These are phyloP conservation scores for Pyracantha coccinea DNA, from an alignment of 331 rosid species.

Conservation along the genomic window DNA sequence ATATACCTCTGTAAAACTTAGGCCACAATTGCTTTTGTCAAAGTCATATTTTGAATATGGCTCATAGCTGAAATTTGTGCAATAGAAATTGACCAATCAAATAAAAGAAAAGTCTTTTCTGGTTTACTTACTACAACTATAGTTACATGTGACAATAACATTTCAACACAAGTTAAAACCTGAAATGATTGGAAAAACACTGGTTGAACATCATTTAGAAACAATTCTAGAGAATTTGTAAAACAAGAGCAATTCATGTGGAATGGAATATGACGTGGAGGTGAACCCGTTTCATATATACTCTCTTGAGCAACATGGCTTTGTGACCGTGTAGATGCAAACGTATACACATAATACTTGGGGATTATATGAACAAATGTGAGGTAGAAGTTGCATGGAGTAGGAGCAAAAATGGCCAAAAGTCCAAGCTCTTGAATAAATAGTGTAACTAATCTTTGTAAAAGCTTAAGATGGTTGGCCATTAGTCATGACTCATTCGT, in stretches of 20 bases:
- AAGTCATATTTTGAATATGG: background rate
- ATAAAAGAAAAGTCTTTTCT: background rate
- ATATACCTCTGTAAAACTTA: background rate
- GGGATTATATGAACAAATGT: background rate
- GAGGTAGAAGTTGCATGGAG: background rate
- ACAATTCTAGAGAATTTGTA: background rate
- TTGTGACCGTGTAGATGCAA: background rate
- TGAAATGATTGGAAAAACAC: too few relatives aligned
- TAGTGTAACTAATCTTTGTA: background rate
- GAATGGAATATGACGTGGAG: too few relatives aligned
- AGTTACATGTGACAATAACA: background rate
- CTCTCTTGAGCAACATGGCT: background rate
- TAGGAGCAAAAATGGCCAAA: background rate
- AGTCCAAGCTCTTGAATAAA: constrained; percentile 1
- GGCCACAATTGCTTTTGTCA: background rate
- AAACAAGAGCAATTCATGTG: background rate
- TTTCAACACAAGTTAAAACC: background rate
- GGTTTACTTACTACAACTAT: too few relatives aligned
- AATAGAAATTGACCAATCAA: too few relatives aligned
- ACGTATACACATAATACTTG: too few relatives aligned
- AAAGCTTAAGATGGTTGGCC: background rate
- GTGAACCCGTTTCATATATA: background rate
- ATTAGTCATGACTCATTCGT: background rate
- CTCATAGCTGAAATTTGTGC: background rate
- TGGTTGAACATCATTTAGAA: background rate